Base-by-base conservation (phyloP, 1,284 basidiomycete genomes). In the Tilletia horrida region DNA sequence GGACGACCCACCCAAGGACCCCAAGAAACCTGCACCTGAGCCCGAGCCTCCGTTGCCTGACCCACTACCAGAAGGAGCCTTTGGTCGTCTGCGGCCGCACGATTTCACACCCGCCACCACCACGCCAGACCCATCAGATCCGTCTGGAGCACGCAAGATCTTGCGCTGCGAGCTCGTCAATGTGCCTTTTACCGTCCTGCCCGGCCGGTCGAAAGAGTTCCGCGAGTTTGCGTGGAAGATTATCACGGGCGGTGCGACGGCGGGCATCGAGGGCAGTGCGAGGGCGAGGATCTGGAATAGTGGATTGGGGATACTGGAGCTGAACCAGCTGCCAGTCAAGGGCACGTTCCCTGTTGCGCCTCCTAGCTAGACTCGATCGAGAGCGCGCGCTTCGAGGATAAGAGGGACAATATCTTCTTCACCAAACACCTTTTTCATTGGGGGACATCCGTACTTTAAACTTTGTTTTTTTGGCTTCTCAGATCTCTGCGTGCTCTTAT, bases 281-380 rank as follows among this genome's bases (percentile, higher is more conserved):
- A 66, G 69, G 18, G 77, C 74, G 50, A 75, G 73, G 73, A 77
- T 79, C 66, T 77, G 76, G 77, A 79, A 79, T 62, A 70, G 69
- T 50, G 77, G 77, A 13, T 66, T 79, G 25, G 77, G 77, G 1
- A 47, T 67, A 31, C 62, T 79, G 62, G 65, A 74, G 64, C 69
- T 79, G 13, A 61, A 59, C 23, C 73, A 76, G 16, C 66, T 79
- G 52, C 77, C 77, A 7, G 77, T 79, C 59, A 75, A 74, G 65
- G 77, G 77, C 0, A 75, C 72, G n/a, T 79, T 79, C 63, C 68
- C 71, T 65, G 69, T 78, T 0, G 76, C 50, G 3, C 50, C 50
- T 21, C 50, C 50, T 11, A 40, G 35, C 35, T 40, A 40, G 35
- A 11, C 6, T 11, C 35, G 11, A 6, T 40, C 11, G 11, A 75